Base-by-base conservation (phyloP, 768 basidiomycete species). In the Antrodiella citrinella region DNA sequence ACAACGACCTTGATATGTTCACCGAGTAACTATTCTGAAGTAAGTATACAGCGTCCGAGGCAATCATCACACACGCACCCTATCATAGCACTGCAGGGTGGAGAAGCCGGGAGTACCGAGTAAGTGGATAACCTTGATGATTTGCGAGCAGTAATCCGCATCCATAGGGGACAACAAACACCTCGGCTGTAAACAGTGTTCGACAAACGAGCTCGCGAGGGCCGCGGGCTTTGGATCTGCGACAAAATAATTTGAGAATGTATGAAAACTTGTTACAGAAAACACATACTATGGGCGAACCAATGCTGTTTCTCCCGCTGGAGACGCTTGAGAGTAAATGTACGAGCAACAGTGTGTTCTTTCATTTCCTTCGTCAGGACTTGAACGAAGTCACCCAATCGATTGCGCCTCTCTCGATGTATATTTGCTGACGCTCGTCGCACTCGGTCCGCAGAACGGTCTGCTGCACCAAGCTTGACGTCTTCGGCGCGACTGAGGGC, bases 91-190 rank as follows among this genome's bases (percentile, higher is more conserved):
- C 61, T 80, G 77, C 10, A 96, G 65, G 0, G 92, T 92, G 30
- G 86, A 83, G 65, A 97, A 99, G 2, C 86, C 85, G 7, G 82
- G 80, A 0, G 94, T 94, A n/a, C 91, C 93, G 62, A 85, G 80
- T 12, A 78, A 76, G 57, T 99, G 96, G 53, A 97, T 72, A 12
- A 85, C 75, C 62, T 86, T 86, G 64, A 98, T 86, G 60, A 98
- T 85, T 56, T 91, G 87, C 2, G 91, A 86, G 50, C 91, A 92
- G 57, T 84, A 99, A 50, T 95, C 86, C 21, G 96, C 95, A 65
- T 99, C 96, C 81, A 93, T 90, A 0, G 93, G 93, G 0, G 95
- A 95, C n/a, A 97, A 70, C 38, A 97, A 71, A 56, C 86, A 87
- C 23, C 96, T 82, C 10, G 96, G 95, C 60, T 89, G 85, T 53